These are phyloP conservation scores for Inonotus obliquus DNA, from an alignment of 1,284 basidiomycete genomes.

Conservation along the genomic window DNA sequence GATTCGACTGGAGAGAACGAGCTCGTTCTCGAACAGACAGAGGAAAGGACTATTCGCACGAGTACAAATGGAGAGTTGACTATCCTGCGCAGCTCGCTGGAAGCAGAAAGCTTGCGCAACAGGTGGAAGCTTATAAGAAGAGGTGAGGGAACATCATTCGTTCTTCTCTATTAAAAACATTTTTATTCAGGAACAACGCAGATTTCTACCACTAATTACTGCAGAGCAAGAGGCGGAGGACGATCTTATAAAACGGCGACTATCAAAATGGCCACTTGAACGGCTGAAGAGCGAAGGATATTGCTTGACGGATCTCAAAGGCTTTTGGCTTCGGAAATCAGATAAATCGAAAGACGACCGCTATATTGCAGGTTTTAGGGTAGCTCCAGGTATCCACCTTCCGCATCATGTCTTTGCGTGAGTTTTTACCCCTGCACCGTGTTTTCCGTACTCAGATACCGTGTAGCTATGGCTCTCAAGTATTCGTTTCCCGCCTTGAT, in stretches of 20 bases:
- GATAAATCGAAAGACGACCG: conserved; percentile 54
- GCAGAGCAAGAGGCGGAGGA: conserved; percentile 65
- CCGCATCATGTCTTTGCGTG: conserved; percentile 63
- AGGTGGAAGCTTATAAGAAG: conserved; percentile 23
- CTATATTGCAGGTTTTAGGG: conserved; percentile 54
- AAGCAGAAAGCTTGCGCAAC: not conserved
- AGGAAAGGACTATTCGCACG: not conserved
- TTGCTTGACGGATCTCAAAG: conserved; percentile 56
- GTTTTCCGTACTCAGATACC: conserved; percentile 11
- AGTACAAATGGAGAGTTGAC: not conserved
- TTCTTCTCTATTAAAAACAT: too few relatives aligned
- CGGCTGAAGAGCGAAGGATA: conserved; percentile 65
- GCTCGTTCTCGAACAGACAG: conserved; percentile 1
- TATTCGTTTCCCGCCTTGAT: conserved; percentile 59
- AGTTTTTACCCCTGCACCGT: conserved; percentile 24
- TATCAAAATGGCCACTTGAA: conserved; percentile 59
- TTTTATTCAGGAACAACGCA: too few relatives aligned
- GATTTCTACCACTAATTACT: conserved; percentile 59
- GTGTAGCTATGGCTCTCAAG: conserved; percentile 56
- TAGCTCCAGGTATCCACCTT: conserved; percentile 52
- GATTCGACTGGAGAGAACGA: conserved; percentile 13
- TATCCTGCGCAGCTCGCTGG: not conserved
- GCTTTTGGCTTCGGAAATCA: conserved; percentile 65
- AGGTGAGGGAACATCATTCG: conserved; percentile 34
- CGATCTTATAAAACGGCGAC: conserved; percentile 50